Evolutionary conservation across 1,284 basidiomycete species (phyloP).

Genomic region (Boletellus deceptivus): DNA sequence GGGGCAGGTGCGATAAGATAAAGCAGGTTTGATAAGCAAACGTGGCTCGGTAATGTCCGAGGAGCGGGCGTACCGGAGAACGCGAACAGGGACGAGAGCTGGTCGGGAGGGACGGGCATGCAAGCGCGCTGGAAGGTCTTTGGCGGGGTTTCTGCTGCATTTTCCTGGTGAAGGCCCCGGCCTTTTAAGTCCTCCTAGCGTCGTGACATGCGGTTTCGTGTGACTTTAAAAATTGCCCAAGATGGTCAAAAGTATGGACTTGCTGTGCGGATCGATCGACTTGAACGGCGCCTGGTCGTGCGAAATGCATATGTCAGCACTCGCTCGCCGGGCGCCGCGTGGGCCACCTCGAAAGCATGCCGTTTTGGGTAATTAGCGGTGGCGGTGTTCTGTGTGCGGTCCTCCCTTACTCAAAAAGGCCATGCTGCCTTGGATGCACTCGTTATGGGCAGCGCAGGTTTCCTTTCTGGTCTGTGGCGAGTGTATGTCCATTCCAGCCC

Average conservation of each 20-base stretch:
- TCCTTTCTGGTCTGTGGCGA: not conserved
- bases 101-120: slow-evolving; percentile 11
- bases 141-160: slow-evolving; percentile 13
- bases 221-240: slow-evolving; percentile 27
- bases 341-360: slow-evolving; percentile 14
- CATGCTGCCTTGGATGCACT: not conserved
- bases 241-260: slow-evolving; percentile 14
- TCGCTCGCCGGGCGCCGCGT: slow-evolving; percentile 9
- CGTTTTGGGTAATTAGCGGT: slow-evolving; percentile 23
- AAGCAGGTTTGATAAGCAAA: slow-evolving; percentile 16
- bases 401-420: slow-evolving; percentile 11
- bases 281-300: slow-evolving; percentile 28
- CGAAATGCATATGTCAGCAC: slow-evolving; percentile 32
- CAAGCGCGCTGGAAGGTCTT: not conserved
- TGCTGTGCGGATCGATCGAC: slow-evolving; percentile 19
- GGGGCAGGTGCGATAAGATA: slow-evolving; percentile 22
- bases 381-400: slow-evolving; percentile 16
- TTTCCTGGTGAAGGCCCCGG: slow-evolving; percentile 6
- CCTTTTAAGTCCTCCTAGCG: slow-evolving; percentile 26
- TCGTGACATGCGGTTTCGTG: slow-evolving; percentile 13
- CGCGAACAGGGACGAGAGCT: not conserved
- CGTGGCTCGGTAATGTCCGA: slow-evolving; percentile 21
- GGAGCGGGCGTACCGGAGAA: slow-evolving; percentile 3
- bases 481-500: too few species aligned
- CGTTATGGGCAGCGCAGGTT: slow-evolving; percentile 16